Conservation (phyloP, 2,329 filamentous ascomycete genomes). For the Sporothrix pallida region DNA sequence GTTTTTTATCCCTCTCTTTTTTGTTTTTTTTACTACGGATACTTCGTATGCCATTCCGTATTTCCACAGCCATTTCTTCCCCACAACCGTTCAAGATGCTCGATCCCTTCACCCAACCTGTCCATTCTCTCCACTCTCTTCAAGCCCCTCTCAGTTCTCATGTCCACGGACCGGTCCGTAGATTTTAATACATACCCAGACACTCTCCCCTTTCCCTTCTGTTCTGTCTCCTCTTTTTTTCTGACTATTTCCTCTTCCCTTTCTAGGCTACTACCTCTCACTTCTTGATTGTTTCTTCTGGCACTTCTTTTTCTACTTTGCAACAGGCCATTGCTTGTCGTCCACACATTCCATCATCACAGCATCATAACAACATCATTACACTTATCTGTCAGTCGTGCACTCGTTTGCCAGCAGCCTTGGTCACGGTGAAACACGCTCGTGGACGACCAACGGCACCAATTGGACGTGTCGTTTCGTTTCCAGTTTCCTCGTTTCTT, state of each 20-base stretch:
- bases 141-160: not conserved
- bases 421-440: not conserved
- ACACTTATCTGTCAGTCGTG: not conserved
- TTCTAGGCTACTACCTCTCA: not conserved
- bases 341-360: not conserved
- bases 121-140: not conserved
- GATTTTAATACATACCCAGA: not conserved
- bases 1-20: not conserved
- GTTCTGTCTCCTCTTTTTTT: not conserved
- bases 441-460: not conserved
- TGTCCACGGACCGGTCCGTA: constrained; percentile 21
- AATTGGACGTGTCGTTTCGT: constrained; percentile 17
- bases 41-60: not conserved
- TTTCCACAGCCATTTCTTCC: not conserved
- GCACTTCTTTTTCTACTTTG: not conserved
- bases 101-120: not conserved
- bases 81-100: not conserved
- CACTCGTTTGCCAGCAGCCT: not conserved
- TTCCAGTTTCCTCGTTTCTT: not conserved
- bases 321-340: not conserved
- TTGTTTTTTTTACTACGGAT: not conserved
- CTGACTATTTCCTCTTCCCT: too few relatives aligned
- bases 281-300: not conserved
- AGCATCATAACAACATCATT: not conserved
- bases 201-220: not conserved